Base-by-base conservation (phyloP, 352 stramenopile species). In the Phytopythium chamaehyphon region DNA sequence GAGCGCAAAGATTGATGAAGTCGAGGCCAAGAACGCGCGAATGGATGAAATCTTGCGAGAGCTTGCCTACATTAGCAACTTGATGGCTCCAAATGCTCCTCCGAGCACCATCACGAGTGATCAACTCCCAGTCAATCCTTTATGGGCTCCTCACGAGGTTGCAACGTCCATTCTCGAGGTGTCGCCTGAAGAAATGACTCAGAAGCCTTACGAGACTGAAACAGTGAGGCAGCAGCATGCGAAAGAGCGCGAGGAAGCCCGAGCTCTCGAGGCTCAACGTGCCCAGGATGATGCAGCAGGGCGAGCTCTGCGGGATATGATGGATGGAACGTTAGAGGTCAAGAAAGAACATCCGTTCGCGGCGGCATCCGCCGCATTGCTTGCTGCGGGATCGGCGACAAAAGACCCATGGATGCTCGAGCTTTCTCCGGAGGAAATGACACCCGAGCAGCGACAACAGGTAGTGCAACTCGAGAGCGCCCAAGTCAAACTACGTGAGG, bases 251-350 rank as follows among this genome's bases (percentile, higher is more conserved):
- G 60, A 51, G 10, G 73, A 80, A 35, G 49, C 46, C 3, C 47
- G 59, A 9, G 69, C 65, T 26, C 54, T 76, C 1, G 72, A 83
- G 39, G 51, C 56, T 0, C 64, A 80, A 47, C 84, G 75, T 1
- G 74, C 91, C 26, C 87, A 91, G 36, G 89, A 97, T 60, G 83
- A 96, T 54, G 80, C 90, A 5, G 71, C 76, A 0, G 76, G 75
- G 0, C 86, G 89, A 2, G 89, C 86, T 6, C 61, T 97, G 5
- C 53, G 76, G 0, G 90, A 97, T 50, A 98, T 98, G 92, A 98
- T 98, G 92, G 71, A 96, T 61, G 92, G 91, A 22, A 98, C 91
- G 26, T 68, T 98, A 10, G 90, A 97, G 52, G 74, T 79, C 2
- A 95, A 93, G 53, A 96, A 93, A 49, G 87, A 96, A 19, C 71